Evolutionary conservation across 495 filamentous ascomycete species (phyloP), one percentile per base, ranked within the genome.

Genomic region (Aspergillus bertholletiae): DNA sequence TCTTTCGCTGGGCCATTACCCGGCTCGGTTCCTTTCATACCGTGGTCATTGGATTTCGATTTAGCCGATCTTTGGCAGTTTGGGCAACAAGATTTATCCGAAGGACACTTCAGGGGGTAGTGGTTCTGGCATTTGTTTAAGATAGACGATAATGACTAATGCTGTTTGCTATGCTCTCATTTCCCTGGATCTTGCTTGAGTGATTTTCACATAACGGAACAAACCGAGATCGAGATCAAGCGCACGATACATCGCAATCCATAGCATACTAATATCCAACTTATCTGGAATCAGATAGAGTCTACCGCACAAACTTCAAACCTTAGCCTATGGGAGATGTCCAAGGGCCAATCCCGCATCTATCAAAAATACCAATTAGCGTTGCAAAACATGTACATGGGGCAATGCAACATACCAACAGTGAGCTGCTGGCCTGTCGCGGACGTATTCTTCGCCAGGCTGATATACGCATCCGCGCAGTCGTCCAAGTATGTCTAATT

Each of bases 371-470:
- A 3, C n/a, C 7, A 5, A 22, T 43, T 22, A 43, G 39, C 39
- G 9, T 9, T 21, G 2, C 1, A 5, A 5, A 43, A 5, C 1
- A 15, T 18, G 6, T 3, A 9, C 22, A 7, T 5, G 39, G 7
- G 17, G 22, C 7, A 5, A 22, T 5, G 21, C 3, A 1, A 56
- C 76, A 55, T 63, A 84, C 81, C 82, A 52, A 85, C 65, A 53
- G 74, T 72, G 20, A 85, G 62, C 18, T 74, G 62, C 55, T 80
- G 78, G 22, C 82, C 81, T 3, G 80, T 85, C 79, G 84, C 80
- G 12, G 80, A 82, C 20, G 68, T 56, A 56, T 84, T 84, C 51
- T 77, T 81, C 5, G 82, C 80, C 44, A 77, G 63, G 35, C 71
- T 73, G 26, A 82, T 49, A 53, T 74, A 85, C 20, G 74, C 67